phyloP scores from a whole-genome alignment of 768 basidiomycete genomes.

The Termitomyces sp. region DNA sequence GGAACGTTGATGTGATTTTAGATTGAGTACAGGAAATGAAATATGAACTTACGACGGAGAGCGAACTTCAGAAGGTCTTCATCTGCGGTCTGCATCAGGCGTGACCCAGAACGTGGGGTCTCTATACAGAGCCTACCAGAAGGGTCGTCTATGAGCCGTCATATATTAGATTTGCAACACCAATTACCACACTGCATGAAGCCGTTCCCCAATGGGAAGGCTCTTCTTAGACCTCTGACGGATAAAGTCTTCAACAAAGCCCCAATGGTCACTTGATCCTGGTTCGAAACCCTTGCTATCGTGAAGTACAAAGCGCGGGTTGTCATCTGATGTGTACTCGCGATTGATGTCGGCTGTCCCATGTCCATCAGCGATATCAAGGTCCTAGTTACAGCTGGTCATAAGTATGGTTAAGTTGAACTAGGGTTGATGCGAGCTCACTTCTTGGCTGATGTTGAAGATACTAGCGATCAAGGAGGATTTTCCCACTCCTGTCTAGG shows the following conservation, averaged over 20 bases:
- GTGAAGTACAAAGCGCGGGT: background rate
- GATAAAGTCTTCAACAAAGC: background rate
- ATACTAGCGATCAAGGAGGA: background rate
- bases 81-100: background rate
- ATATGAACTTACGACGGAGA: background rate
- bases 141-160: background rate
- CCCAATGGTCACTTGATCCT: background rate
- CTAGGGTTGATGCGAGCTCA: background rate
- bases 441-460: background rate
- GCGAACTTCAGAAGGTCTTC: background rate
- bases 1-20: background rate
- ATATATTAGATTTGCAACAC: too few relatives aligned
- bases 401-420: background rate
- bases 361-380: background rate
- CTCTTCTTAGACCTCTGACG: background rate
- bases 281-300: background rate
- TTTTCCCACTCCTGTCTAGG: background rate
- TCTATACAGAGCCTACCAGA: background rate
- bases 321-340: conserved; percentile 1
- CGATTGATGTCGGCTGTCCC: background rate
- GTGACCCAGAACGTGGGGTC: background rate
- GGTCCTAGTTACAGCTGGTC: background rate
- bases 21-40: background rate
- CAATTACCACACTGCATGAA: background rate
- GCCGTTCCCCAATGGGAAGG: background rate